Evolutionary conservation across 2,329 filamentous ascomycete genomes (phyloP), one percentile per base, ranked within the genome.

Genomic region (Orbilia javanica): DNA sequence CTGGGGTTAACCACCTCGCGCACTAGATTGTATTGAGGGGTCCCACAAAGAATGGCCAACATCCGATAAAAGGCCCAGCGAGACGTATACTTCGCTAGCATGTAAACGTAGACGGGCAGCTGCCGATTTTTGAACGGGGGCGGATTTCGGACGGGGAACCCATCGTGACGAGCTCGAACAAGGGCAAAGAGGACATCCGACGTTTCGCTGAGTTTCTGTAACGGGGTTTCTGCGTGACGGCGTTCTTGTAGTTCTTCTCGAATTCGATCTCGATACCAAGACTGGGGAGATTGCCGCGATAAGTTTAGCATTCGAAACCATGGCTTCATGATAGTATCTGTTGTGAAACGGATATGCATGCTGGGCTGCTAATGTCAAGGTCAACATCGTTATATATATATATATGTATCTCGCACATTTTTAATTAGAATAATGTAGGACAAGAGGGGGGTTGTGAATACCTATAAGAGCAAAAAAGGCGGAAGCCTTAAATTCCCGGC

Each of bases 1-100:
- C 75, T 81, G 0, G 85, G 85, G 80, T 87, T 87, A 18, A 86
- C 82, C 0, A 86, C 85, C 81, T 87, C 86, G 4, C 84, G 80
- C 1, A 87, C 82, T 1, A 67, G 52, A 3, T 72, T 53, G 65
- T 79, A 72, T 20, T 29, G 10, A 10, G 81, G 69, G 13, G 74
- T 80, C 5, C 81, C 60, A 69, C 84, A 85, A 0, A 85, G 66
- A 3, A 76, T 74, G 4, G 85, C 84, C 7, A 83, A 83, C 0
- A 80, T 79, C 34, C 82, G 83, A 74, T 85, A 86, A 74, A 86
- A 86, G 10, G 71, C 67, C 84, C 84, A 86, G 18, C 85, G 82
- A 6, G 82, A 83, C 0, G 84, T 85, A 73, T 83, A 86, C 79
- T 87, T 87, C n/a, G 81, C 82, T 1, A 86, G 5, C 83, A 87